Evolutionary conservation across 352 stramenopile species (phyloP), one percentile per base, ranked within the genome.

Genomic region (Phytophthora lateralis): DNA sequence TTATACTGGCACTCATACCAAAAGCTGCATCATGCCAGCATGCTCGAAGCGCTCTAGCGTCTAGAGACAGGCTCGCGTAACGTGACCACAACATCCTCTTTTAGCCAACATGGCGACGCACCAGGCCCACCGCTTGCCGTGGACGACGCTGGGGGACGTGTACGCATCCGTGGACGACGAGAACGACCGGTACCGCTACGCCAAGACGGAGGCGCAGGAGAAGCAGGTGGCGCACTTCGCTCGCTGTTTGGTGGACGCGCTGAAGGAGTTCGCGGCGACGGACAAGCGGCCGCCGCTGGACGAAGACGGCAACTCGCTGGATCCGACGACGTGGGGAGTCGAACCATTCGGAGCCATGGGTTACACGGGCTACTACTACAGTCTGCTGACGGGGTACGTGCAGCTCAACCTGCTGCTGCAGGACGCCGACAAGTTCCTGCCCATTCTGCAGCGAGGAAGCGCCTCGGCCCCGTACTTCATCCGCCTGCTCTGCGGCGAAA

Each of bases 341-440:
- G 18, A 69, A 1, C 24, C 48, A 2, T 58, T 55, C 35, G 45
- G 44, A 0, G 6, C 8, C 12, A 5, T 50, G 27, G 48, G 52
- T 21, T 58, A 56, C 42, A 64, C 46, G 21, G 62, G 66, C n/a
- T 69, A 63, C 32, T 72, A 75, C 62, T 55, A 49, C 35, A 72
- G 63, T 30, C 21, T 69, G n/a, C 12, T 73, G 15, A 15, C 46
- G 17, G 61, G 66, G 8, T 79, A 79, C 53, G 55, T 76, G 26
- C 34, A 66, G 18, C 52, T 79, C 38, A 79, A 79, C 21, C 39
- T 79, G 38, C 35, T 74, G 26, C 63, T 79, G 27, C 49, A 58
- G 42, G 66, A 76, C 26, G 37, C 55, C 17, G 44, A 69, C 30
- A 56, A 49, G 37, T 71, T 69, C 18, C 41, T 65, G 32, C 43